Base-by-base conservation (phyloP, 2,329 filamentous ascomycete genomes). In the Aspergillus unguis region DNA sequence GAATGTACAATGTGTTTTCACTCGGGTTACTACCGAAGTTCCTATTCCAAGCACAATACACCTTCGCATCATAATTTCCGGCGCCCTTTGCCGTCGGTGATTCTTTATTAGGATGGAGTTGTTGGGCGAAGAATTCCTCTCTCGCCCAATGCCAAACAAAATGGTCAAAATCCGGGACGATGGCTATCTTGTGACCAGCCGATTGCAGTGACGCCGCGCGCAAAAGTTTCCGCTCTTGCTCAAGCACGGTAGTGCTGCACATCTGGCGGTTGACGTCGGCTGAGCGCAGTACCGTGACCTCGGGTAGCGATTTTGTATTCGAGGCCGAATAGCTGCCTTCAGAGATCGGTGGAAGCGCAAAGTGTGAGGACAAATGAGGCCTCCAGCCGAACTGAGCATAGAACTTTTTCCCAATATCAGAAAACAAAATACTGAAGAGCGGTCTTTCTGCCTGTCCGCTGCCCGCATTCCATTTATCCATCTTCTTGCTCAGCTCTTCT, bases 381-480 rank as follows among this genome's bases (percentile, higher is more conserved):
- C 83, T 79, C 92, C 92, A 96, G 42, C 90, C 90, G 58, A 84
- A 79, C 31, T 77, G 78, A 3, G 86, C 82, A 72, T 96, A 96
- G 71, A 91, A 96, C 36, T 76, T 75, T 76, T 90, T 87, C 23
- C 92, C 90, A 58, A 95, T 91, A 63, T 95, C 90, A 6, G 90
- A 95, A 71, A 85, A 96, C 6, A 96, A 77, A 6, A 95, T 81
- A 0, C 88, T 92, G 70, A 92, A 94, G 10, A 83, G 71, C 57
- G 68, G 78, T 66, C 65, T 69, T 59, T 68, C 65, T 23, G 66
- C 64, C 42, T 59, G 56, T 47, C 72, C 68, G 35, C 71, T 65
- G 29, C 76, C 75, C 53, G 74, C 71, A 59, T 83, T 79, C 72
- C 80, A 80, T 2, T 72, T 78, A 56, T 77, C 75, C 38, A 85